Percentiles rank a stretch among this genome's conserved stretches.
Conservation (phyloP, 192 early-diverging fungal species). For the Coemansia sp. region DNA sequence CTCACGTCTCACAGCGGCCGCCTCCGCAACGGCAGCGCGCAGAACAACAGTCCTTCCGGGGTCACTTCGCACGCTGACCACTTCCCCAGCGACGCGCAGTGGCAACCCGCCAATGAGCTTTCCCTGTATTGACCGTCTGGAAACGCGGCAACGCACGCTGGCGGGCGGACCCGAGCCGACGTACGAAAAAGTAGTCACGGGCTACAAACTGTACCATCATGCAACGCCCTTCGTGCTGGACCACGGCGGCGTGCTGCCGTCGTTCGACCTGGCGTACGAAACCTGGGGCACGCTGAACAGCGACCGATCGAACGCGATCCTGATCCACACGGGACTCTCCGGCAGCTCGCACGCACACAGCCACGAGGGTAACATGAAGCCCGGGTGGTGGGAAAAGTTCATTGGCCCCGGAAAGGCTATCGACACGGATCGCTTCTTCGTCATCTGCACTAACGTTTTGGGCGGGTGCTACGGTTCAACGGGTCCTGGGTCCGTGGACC, state of each 20-base stretch:
- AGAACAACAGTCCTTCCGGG: too few relatives aligned
- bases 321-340: conserved; percentile 93
- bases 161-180: conserved; percentile 76
- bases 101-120: conserved; percentile 68
- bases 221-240: conserved; percentile 67
- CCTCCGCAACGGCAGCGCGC: too few relatives aligned
- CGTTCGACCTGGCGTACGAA: conserved; percentile 88
- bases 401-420: conserved; percentile 88
- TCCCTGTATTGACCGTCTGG: conserved; percentile 70
- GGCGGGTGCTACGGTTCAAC: conserved; percentile 97
- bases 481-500: conserved; percentile 82
- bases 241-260: conserved; percentile 77
- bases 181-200: conserved; percentile 77
- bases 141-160: conserved; percentile 58
- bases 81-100: background rate
- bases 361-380: conserved; percentile 68
- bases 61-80: background rate
- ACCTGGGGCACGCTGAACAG: conserved; percentile 92
- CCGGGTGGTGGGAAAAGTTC: conserved; percentile 98
- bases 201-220: conserved; percentile 67
- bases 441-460: conserved; percentile 94
- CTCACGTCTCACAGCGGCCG: too few relatives aligned
- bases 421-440: conserved; percentile 92
- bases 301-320: conserved; percentile 77
- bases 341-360: conserved; percentile 90